Conservation (phyloP, 176 grass and related monocot genomes). For the Pharus latifolius region DNA sequence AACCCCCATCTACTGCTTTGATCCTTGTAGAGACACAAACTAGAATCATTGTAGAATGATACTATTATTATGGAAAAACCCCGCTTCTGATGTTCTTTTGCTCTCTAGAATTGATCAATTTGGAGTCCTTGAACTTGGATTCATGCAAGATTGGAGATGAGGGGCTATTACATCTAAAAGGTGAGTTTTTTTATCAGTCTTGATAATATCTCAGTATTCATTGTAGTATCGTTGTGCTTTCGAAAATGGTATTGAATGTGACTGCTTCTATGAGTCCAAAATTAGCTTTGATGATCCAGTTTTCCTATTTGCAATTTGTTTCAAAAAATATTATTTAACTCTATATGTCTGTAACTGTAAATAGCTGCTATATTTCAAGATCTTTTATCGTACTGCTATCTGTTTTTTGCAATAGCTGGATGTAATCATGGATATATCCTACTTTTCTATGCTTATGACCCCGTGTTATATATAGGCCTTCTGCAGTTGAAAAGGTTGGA, state of each 20-base stretch:
- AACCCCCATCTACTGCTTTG: neutral
- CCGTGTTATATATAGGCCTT: conserved; percentile 47
- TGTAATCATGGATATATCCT: neutral
- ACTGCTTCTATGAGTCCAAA: neutral
- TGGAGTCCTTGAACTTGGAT: conserved; percentile 93
- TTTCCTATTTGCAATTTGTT: neutral
- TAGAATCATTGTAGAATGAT: neutral
- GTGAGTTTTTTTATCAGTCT: conserved; percentile 19
- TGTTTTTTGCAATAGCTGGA: conserved; percentile 1
- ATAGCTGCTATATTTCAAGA: too few relatives aligned
- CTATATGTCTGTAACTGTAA: neutral
- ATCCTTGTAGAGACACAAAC: conserved; percentile 5
- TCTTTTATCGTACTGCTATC: neutral
- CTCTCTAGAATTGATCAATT: conserved; percentile 59
- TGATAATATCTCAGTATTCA: neutral
- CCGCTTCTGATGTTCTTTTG: neutral
- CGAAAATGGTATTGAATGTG: too few relatives aligned
- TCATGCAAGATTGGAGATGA: conserved; percentile 85
- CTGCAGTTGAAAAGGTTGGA: conserved; percentile 67
- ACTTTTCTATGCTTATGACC: neutral
- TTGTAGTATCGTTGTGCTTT: neutral
- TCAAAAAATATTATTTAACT: neutral
- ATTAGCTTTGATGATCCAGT: neutral
- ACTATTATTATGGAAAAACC: neutral
- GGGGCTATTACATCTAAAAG: conserved; percentile 71